phyloP scores from a whole-genome alignment of 495 filamentous ascomycete species.

The Lasiosphaeria ovina region DNA sequence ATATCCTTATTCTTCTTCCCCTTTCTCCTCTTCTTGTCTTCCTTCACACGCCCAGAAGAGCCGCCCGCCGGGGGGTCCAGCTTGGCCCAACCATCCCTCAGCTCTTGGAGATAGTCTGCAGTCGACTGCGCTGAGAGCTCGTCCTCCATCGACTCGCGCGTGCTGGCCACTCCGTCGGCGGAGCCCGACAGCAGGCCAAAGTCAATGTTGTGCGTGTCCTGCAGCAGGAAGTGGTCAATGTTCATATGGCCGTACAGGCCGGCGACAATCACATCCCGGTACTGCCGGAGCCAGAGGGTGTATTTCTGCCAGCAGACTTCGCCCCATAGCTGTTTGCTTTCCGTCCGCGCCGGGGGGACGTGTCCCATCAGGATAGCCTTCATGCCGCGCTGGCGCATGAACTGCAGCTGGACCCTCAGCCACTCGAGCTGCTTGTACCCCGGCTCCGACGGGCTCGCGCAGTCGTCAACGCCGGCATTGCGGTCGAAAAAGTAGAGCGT shows the following conservation, averaged over 20 bases:
- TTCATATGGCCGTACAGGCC: constrained; percentile 96
- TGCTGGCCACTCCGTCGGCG: constrained; percentile 28
- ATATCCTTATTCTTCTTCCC: constrained; percentile 50
- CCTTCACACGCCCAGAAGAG: constrained; percentile 38
- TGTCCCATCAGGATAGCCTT: constrained; percentile 95
- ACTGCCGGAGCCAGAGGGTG: constrained; percentile 83
- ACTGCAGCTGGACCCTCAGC: constrained; percentile 85
- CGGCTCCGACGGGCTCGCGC: constrained; percentile 69
- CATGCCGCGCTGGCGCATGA: constrained; percentile 78
- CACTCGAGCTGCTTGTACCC: constrained; percentile 96
- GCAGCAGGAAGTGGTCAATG: constrained; percentile 93
- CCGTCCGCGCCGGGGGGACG: constrained; percentile 83
- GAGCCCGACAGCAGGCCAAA: constrained; percentile 46
- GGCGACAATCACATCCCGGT: constrained; percentile 81
- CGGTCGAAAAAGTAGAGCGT: constrained; percentile 94
- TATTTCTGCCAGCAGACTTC: constrained; percentile 98
- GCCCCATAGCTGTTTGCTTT: constrained; percentile 84
- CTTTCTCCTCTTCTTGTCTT: constrained; percentile 43
- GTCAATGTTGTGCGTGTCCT: constrained; percentile 77
- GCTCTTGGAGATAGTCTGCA: constrained; percentile 72
- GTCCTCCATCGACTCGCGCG: constrained; percentile 45
- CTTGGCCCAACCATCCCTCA: constrained; percentile 74
- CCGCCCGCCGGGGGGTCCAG: constrained; percentile 57
- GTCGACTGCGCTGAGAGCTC: constrained; percentile 63
- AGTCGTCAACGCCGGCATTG: constrained; percentile 91